Evolutionary conservation across 306 rosid species (phyloP), one percentile per base, ranked within the genome.

Genomic region (Senna tora): DNA sequence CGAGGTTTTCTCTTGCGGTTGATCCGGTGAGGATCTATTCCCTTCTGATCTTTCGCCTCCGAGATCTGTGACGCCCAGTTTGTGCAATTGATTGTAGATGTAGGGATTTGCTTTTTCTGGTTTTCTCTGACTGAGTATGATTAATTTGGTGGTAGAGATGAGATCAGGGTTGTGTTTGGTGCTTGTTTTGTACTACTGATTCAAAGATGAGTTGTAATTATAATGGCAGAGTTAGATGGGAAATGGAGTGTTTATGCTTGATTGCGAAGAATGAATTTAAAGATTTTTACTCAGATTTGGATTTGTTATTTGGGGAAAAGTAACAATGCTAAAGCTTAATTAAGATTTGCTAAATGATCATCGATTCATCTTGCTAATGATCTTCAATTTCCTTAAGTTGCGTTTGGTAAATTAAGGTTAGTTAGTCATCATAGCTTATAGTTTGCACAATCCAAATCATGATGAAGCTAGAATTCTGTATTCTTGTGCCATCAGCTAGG

Each of bases 1-100:
- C 2, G 81, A 87, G 90, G 92, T 94, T 82, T 94, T 86, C 73
- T 83, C 96, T 50, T 94, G 98, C 73, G 80, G 19, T 68, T 82
- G 80, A 81, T 78, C 69, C 71, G 73, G 2, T 80, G 71, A 74
- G 50, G 83, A 80, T 84, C 79, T 74, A 30, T 41, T 67, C 66
- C 19, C 43, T 67, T 56, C 58, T 45, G 12, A 12, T 69, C 73
- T 62, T 42, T 11, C 15, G 0, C 20, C 12, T n/a, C 28, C 30
- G 15, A 21, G 73, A 74, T 78, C 80, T 74, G 14, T 41, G 52
- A 43, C 34, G 0, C 43, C 57, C 6, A 20, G 56, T 21, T 53
- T 45, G 14, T 65, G 55, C 28, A 12, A 21, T 34, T 53, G 55
- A 22, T 41, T 34, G 8, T 60, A 10, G 43, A 41, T 34, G 8